These are phyloP conservation scores for Vitis hybrid DNA, from an alignment of 177 flowering plant genomes.

Conservation along the genomic window DNA sequence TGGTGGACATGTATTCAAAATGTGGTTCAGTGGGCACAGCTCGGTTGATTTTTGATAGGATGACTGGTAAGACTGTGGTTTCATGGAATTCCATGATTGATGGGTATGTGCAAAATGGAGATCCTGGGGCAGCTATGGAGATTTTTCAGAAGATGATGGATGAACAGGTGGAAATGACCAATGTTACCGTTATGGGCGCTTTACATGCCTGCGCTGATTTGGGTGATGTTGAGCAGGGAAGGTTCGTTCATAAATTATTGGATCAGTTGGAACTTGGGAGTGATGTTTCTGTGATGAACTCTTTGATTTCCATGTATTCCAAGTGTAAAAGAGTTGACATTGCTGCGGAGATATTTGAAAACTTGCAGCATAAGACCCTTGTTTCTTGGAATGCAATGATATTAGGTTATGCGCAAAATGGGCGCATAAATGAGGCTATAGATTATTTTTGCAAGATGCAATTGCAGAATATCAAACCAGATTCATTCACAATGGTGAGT, in stretches of 20 bases:
- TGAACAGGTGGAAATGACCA: conserved; percentile 54
- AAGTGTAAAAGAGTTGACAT: conserved; percentile 65
- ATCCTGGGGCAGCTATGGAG: conserved; percentile 53
- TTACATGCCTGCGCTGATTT: conserved; percentile 66
- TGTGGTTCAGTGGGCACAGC: conserved; percentile 54
- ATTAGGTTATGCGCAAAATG: conserved; percentile 74
- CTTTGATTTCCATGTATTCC: conserved; percentile 83
- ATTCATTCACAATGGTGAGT: conserved; percentile 75
- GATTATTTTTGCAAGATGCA: conserved; percentile 52
- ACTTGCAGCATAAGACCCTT: conserved; percentile 44
- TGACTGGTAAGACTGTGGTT: conserved; percentile 51
- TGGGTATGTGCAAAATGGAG: conserved; percentile 63
- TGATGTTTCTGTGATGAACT: conserved; percentile 65
- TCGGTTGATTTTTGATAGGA: conserved; percentile 60
- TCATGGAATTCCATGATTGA: conserved; percentile 85
- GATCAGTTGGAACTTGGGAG: conserved; percentile 40
- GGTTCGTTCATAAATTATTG: conserved; percentile 44
- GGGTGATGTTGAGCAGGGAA: conserved; percentile 60
- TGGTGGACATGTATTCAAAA: conserved; percentile 77
- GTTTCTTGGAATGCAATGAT: conserved; percentile 93
- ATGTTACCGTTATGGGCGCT: conserved; percentile 71
- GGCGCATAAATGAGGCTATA: conserved; percentile 55
- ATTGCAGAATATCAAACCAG: conserved; percentile 38
- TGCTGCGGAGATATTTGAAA: conserved; percentile 51
- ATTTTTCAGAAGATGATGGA: conserved; percentile 61